phyloP scores from a whole-genome alignment of 495 filamentous ascomycete genomes.

The Lasiosphaeria miniovina region DNA sequence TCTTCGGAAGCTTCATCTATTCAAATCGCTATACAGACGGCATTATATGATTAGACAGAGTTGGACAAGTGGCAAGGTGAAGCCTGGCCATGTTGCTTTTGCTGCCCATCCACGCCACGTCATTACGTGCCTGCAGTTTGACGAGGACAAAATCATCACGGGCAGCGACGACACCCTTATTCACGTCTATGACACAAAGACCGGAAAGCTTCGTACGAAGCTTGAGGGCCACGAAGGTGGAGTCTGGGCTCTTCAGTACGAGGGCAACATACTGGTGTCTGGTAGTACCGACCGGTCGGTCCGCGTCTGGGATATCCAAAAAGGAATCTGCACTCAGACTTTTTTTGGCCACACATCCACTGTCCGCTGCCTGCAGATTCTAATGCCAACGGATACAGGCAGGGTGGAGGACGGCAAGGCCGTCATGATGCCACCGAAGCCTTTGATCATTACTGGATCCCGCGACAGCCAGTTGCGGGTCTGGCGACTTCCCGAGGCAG shows the following conservation, averaged over 20 bases:
- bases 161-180: conserved; percentile 98
- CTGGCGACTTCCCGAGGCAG: conserved; percentile 88
- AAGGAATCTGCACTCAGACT: conserved; percentile 84
- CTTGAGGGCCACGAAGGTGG: conserved; percentile 94
- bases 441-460: conserved; percentile 95
- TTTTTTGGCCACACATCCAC: conserved; percentile 98
- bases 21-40: conserved; percentile 92
- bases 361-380: conserved; percentile 91
- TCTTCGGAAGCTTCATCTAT: conserved; percentile 81
- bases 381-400: conserved; percentile 80
- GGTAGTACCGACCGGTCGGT: conserved; percentile 96
- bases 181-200: conserved; percentile 97
- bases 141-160: conserved; percentile 95
- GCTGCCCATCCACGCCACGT: conserved; percentile 93
- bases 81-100: conserved; percentile 93
- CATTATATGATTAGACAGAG: conserved; percentile 83
- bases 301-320: conserved; percentile 95
- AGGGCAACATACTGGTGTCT: conserved; percentile 91
- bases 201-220: conserved; percentile 75
- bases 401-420: conserved; percentile 66
- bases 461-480: conserved; percentile 91
- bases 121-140: conserved; percentile 96
- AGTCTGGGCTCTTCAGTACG: conserved; percentile 96
- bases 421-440: conserved; percentile 85
- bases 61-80: conserved; percentile 83